A percentile compares a stretch with the other conserved stretches of the same genome.
These are phyloP conservation scores for Phytophthora syringae DNA, from an alignment of 352 stramenopile species.

Conservation along the genomic window DNA sequence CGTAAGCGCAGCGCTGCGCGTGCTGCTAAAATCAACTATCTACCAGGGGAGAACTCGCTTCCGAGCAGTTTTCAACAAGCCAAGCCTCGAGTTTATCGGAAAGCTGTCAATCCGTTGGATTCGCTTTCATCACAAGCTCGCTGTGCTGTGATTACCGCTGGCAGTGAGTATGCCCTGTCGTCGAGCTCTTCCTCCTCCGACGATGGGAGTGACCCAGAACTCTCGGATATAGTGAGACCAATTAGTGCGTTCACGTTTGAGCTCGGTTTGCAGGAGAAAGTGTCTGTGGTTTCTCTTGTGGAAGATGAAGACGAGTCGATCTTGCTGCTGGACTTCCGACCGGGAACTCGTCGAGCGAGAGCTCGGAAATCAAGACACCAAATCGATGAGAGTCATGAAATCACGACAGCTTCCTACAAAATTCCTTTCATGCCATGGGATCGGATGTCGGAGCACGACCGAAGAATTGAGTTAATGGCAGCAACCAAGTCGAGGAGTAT, in stretches of 20 bases:
- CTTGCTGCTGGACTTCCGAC: constrained; percentile 52
- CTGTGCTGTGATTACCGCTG: constrained; percentile 53
- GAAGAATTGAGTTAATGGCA: constrained; percentile 58
- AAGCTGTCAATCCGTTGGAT: constrained; percentile 34
- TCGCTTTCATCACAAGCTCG: constrained; percentile 36
- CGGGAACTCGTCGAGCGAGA: constrained; percentile 22
- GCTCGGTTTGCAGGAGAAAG: constrained; percentile 43
- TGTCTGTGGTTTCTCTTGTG: constrained; percentile 54
- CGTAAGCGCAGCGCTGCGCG: neutral
- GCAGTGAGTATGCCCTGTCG: neutral
- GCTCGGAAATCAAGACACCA: constrained; percentile 4
- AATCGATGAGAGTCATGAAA: constrained; percentile 7
- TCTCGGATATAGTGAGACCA: constrained; percentile 3
- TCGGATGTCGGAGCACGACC: constrained; percentile 44
- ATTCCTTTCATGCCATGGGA: constrained; percentile 51
- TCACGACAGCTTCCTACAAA: constrained; percentile 13
- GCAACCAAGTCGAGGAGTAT: constrained; percentile 61
- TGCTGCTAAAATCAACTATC: constrained; percentile 21
- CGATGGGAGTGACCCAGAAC: constrained; percentile 7
- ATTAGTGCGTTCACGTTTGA: constrained; percentile 14
- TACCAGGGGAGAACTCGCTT: constrained; percentile 52
- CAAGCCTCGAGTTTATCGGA: constrained; percentile 63
- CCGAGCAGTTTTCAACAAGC: constrained; percentile 66
- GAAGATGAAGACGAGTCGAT: constrained; percentile 53
- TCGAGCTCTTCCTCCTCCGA: constrained; percentile 5